Percentiles rank a stretch among this genome's conserved stretches.
These are phyloP conservation scores for Umbelopsis ramanniana DNA, from an alignment of 192 early-diverging fungal genomes.

Conservation along the genomic window DNA sequence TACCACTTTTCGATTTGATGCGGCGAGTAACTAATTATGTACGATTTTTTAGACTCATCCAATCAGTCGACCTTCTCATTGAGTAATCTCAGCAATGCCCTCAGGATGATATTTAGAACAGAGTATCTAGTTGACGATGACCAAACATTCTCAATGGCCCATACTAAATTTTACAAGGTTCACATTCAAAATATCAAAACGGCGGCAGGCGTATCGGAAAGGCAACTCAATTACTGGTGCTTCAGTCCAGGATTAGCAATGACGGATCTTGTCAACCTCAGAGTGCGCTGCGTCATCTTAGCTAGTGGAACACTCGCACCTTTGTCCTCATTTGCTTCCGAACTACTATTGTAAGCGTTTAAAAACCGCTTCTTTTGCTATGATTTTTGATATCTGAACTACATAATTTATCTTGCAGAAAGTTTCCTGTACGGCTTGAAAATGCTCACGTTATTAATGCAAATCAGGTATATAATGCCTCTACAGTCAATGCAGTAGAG, in stretches of 20 bases:
- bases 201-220: not conserved
- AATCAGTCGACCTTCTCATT: constrained; percentile 10
- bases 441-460: constrained; percentile 60
- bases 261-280: constrained; percentile 43
- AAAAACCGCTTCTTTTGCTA: not conserved
- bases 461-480: constrained; percentile 43
- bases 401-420: not conserved
- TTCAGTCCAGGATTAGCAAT: constrained; percentile 64
- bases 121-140: not conserved
- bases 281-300: constrained; percentile 56
- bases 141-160: not conserved
- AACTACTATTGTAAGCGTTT: constrained; percentile 53
- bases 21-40: not conserved
- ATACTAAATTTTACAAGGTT: constrained; percentile 1
- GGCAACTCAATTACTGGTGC: constrained; percentile 64
- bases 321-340: constrained; percentile 58
- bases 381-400: not conserved
- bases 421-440: constrained; percentile 52
- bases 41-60: not conserved
- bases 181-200: not conserved
- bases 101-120: constrained; percentile 31
- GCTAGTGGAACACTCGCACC: constrained; percentile 70
- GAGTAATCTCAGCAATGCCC: constrained; percentile 31
- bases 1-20: not conserved
- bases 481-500: not conserved